Conservation (phyloP, 2,329 filamentous ascomycete genomes). For the Metarhizium robertsii region DNA sequence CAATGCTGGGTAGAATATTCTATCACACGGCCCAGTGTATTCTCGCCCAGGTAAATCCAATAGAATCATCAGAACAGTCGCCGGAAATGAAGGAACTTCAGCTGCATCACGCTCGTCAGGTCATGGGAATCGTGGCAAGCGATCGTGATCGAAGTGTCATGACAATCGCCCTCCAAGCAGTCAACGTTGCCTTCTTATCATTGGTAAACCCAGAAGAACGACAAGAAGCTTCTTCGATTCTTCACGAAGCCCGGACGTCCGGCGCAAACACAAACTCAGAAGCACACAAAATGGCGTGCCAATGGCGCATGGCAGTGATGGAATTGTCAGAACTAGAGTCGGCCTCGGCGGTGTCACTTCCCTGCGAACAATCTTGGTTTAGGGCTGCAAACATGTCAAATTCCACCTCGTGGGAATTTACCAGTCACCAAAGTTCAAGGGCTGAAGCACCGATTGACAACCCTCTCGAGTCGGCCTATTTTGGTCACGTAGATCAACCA, state of each 20-base stretch:
- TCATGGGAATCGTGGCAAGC: constrained; percentile 84
- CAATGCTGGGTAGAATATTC: constrained; percentile 74
- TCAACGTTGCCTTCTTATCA: constrained; percentile 68
- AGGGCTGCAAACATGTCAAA: neutral
- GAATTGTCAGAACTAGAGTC: neutral
- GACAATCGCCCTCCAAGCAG: constrained; percentile 67
- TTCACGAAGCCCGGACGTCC: constrained; percentile 34
- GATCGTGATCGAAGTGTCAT: constrained; percentile 72
- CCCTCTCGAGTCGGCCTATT: constrained; percentile 66
- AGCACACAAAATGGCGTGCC: neutral
- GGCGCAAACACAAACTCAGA: neutral
- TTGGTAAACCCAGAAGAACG: constrained; percentile 63
- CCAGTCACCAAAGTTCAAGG: neutral
- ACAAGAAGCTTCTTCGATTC: constrained; percentile 68
- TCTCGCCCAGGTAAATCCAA: constrained; percentile 69
- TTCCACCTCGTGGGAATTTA: neutral
- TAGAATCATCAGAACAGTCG: constrained; percentile 46
- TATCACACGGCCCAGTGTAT: constrained; percentile 83
- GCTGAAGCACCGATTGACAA: constrained; percentile 38
- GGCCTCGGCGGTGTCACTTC: neutral
- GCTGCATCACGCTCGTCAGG: constrained; percentile 67
- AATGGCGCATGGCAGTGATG: neutral
- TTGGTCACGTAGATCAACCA: constrained; percentile 67
- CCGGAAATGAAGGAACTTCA: constrained; percentile 63
- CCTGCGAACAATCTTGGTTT: neutral